Evolutionary conservation across 2,329 filamentous ascomycete species (phyloP), one percentile per base, ranked within the genome.

Genomic region (Penicillium sp.): DNA sequence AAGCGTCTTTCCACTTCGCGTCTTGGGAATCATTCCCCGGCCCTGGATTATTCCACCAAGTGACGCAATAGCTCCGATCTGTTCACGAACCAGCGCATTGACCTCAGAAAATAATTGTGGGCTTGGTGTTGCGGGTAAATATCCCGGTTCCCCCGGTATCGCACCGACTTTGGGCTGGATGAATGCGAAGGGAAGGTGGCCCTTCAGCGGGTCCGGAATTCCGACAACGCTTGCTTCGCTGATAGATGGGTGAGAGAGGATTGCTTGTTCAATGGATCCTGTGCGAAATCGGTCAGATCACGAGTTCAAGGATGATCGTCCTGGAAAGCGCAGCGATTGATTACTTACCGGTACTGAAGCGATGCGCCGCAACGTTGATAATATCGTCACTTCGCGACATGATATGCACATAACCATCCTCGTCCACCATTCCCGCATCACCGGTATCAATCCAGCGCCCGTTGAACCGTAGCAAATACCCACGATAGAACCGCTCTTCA

Each of bases 281-380:
- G 61, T 53, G 32, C 39, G n/a, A 4, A 35, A 50, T n/a, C 23
- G 32, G 29, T 46, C 2, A 26, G 48, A n/a, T 18, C 8, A 4
- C 8, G 8, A 7, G 18, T 47, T 10, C 19, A 8, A 7, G 2
- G 6, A 23, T 16, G 4, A 14, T 34, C 2, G 13, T 18, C 7
- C 35, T 18, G n/a, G 18, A n/a, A 43, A 36, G 34, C 4, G 9
- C 18, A 18, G 27, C 14, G 36, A 29, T 16, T 39, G 16, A 38
- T 36, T 30, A 71, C 80, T 64, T 78, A 89, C 89, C 90, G 10
- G 91, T 96, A 59, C 89, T 93, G 57, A 97, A 86, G 13, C 92
- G 84, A 76, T 97, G 92, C 5, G 92, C 91, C 38, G 91, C 92
- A n/a, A 96, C 92, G 68, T 97, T 97, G 68, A 97, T 91, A 56